These are phyloP conservation scores for Coleophoma crateriformis DNA, from an alignment of 2,329 filamentous ascomycete genomes.

Conservation along the genomic window DNA sequence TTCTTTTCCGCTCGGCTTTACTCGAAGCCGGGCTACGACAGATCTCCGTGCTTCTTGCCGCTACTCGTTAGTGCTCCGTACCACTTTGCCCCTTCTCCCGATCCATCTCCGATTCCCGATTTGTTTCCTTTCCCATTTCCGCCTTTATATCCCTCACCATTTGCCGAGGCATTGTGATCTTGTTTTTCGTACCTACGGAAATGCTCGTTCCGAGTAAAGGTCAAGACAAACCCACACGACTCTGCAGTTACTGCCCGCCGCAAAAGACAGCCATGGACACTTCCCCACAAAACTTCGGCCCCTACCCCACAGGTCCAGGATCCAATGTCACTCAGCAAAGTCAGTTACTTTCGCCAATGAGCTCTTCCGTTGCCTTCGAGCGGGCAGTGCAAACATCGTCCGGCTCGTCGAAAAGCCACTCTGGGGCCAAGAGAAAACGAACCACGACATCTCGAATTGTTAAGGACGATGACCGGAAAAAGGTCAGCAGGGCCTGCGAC, in stretches of 20 bases:
- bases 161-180: too few relatives aligned
- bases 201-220: too few relatives aligned
- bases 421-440: slow-evolving; percentile 1
- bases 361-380: too few relatives aligned
- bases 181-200: too few relatives aligned
- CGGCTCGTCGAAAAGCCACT: background rate
- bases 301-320: background rate
- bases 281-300: background rate
- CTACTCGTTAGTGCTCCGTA: background rate
- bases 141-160: background rate
- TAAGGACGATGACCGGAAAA: slow-evolving; percentile 4
- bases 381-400: too few relatives aligned
- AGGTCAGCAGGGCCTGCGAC: slow-evolving; percentile 12
- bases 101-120: too few relatives aligned
- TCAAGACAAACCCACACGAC: too few relatives aligned
- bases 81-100: background rate
- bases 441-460: background rate
- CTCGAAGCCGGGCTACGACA: too few relatives aligned
- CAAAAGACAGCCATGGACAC: background rate
- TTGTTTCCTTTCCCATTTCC: background rate
- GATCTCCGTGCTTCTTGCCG: too few relatives aligned
- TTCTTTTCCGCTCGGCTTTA: too few relatives aligned
- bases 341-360: background rate
- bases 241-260: too few relatives aligned
- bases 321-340: background rate